Base-by-base conservation (phyloP, 2,329 filamentous ascomycete species). In the Elsinoe necatrix region DNA sequence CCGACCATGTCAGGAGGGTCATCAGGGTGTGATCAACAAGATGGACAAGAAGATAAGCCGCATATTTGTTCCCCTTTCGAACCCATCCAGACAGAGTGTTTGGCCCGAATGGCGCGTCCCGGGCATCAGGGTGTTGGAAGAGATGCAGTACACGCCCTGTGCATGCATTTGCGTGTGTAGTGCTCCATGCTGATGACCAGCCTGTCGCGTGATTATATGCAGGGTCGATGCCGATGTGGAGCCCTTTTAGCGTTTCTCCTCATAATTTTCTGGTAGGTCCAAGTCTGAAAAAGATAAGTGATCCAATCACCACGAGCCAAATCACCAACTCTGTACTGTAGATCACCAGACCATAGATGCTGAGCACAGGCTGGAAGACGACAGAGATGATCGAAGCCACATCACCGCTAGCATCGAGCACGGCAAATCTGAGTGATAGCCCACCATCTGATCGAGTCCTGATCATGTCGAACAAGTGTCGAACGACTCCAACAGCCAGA, bases 361-460 rank as follows among this genome's bases (percentile, higher is more conserved):
- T 80, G 2, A 84, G 63, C 16, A 71, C 69, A 0, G 75, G 73
- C 64, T 85, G 77, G 60, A 85, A 86, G 41, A 85, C 71, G 14
- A 88, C 73, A 0, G 84, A 85, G 2, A 84, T 66, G 0, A 88
- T 70, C 0, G 83, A 87, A 55, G 83, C 83, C 2, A 88, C 66
- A 66, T 88, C 85, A 0, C 85, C 85, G 0, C 81, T 74, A 0
- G 84, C 85, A 68, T 88, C 85, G 42, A 88, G 84, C 1, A 74
- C 81, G 0, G 86, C 83, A 61, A 89, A 89, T 1, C 86, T 71
- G 67, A 88, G 87, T 0, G 83, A 86, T 37, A 88, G 87, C 6
- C 85, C 84, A 12, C 83, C 75, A 1, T 87, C 84, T 0, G 83
- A 86, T 5, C 80, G 76, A 61, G 86, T 79, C 1, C 75, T 65